Conservation (phyloP, 495 filamentous ascomycete species). For the Aeminium ludgeri region DNA sequence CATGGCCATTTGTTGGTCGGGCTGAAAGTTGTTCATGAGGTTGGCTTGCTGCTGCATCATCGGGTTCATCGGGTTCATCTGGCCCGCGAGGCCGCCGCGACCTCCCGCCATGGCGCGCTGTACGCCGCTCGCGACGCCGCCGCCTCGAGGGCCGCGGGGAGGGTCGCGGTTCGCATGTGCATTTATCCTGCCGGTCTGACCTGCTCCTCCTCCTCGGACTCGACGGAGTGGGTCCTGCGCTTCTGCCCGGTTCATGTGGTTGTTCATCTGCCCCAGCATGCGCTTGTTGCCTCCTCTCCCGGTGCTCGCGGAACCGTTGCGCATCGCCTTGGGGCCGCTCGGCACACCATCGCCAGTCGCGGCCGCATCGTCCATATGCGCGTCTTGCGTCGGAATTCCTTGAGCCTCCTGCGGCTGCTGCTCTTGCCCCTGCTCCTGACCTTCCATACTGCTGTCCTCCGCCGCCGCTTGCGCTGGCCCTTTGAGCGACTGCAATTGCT, state of each 20-base stretch:
- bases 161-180: slow-evolving; percentile 47
- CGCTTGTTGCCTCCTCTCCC: slow-evolving; percentile 38
- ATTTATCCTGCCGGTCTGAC: slow-evolving; percentile 61
- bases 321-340: slow-evolving; percentile 91
- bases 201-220: slow-evolving; percentile 42
- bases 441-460: slow-evolving; percentile 1
- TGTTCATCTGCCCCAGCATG: slow-evolving; percentile 74
- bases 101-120: slow-evolving; percentile 13
- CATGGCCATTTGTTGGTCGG: slow-evolving; percentile 49
- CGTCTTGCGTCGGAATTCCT: slow-evolving; percentile 29
- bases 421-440: slow-evolving; percentile 5
- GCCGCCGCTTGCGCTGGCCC: slow-evolving; percentile 7
- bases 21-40: slow-evolving; percentile 27
- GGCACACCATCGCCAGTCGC: slow-evolving; percentile 53
- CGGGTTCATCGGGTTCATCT: slow-evolving; percentile 19
- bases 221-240: slow-evolving; percentile 60
- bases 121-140: slow-evolving; percentile 4
- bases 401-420: slow-evolving; percentile 2
- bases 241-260: slow-evolving; percentile 60
- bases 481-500: slow-evolving; percentile 55
- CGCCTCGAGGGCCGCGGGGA: slow-evolving; percentile 43
- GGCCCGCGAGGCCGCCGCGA: not conserved
- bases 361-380: slow-evolving; percentile 51
- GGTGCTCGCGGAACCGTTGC: slow-evolving; percentile 43
- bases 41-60: slow-evolving; percentile 28